Base-by-base conservation (phyloP, 2,329 filamentous ascomycete species). In the Fusarium graminum region DNA sequence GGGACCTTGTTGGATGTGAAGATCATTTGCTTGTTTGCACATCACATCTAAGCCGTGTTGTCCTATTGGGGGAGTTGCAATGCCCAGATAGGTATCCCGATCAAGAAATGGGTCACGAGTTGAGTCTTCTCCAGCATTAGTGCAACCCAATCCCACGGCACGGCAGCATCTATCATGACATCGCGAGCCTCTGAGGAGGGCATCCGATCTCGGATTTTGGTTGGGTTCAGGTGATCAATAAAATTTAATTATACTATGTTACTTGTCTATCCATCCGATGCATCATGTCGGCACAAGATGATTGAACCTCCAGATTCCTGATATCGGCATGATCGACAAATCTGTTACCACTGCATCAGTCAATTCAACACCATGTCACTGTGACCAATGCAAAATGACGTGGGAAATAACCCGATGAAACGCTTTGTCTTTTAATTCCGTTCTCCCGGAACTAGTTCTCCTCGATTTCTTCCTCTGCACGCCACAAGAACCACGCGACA, bases 401-500 rank as follows among this genome's bases (percentile, higher is more conserved):
- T 56, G 28, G 6, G 19, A 50, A 30, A 25, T 12, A 40, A 49
- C 32, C 22, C 47, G 42, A 44, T 38, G 38, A 51, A 30, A 41
- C 22, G 22, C 22, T 26, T 7, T 59, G 34, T 44, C 16, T 36
- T 26, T 22, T 22, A n/a, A 42, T 56, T 44, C 40, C 36, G 16
- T 39, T 11, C 16, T 28, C 17, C 42, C 39, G 41, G 38, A 32
- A 29, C 38, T 63, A 58, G 46, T 36, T 34, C 45, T 52, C 49
- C 47, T 49, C 28, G 11, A 19, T 67, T 38, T 58, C 43, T 64
- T 85, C 46, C 64, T 85, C 83, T 2, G 76, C 80, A 3, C 82
- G 85, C 89, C 89, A 92, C 2, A 85, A 65, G 22, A 88, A 77
- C 89, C 89, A 91, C 1, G 83, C 77, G 3, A 86, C 19, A 0